Evolutionary conservation across 2,329 filamentous ascomycete genomes (phyloP).

Genomic region (Calonectria fujianensis): DNA sequence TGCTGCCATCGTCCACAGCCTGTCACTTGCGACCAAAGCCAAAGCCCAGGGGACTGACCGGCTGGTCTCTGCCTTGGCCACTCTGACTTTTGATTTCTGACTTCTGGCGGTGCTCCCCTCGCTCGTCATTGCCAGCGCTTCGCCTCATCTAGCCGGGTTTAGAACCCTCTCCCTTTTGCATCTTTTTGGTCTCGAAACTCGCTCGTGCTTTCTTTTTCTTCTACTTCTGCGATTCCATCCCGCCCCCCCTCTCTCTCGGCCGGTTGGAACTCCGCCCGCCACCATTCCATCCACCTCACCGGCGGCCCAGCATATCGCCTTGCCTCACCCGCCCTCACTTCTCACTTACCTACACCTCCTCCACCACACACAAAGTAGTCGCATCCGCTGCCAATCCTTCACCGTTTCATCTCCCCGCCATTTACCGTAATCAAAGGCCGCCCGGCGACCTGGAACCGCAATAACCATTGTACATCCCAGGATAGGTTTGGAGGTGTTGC

Average conservation of each 20-base stretch:
- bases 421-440: constrained; percentile 30
- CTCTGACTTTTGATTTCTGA: constrained; percentile 31
- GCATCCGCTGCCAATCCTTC: constrained; percentile 21
- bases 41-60: constrained; percentile 30
- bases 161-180: constrained; percentile 14
- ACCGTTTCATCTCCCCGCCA: constrained; percentile 9
- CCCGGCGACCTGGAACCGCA: constrained; percentile 35
- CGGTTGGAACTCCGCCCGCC: constrained; percentile 29
- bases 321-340: constrained; percentile 14
- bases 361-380: constrained; percentile 22
- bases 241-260: constrained; percentile 9
- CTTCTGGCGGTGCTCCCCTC: constrained; percentile 29
- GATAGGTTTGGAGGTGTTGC: constrained; percentile 48
- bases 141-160: constrained; percentile 36
- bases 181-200: constrained; percentile 13
- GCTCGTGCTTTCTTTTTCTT: constrained; percentile 26
- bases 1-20: constrained; percentile 43
- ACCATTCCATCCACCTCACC: constrained; percentile 29
- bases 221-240: constrained; percentile 11
- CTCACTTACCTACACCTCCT: constrained; percentile 23
- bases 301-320: constrained; percentile 29
- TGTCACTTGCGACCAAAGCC: constrained; percentile 49
- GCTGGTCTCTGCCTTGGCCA: constrained; percentile 45
- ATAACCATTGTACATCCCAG: constrained; percentile 45
- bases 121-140: constrained; percentile 34